Evolutionary conservation across 208 protist genomes (phyloP), one percentile per base, ranked within the genome.

Genomic region (Wallacemonas collosoma): DNA sequence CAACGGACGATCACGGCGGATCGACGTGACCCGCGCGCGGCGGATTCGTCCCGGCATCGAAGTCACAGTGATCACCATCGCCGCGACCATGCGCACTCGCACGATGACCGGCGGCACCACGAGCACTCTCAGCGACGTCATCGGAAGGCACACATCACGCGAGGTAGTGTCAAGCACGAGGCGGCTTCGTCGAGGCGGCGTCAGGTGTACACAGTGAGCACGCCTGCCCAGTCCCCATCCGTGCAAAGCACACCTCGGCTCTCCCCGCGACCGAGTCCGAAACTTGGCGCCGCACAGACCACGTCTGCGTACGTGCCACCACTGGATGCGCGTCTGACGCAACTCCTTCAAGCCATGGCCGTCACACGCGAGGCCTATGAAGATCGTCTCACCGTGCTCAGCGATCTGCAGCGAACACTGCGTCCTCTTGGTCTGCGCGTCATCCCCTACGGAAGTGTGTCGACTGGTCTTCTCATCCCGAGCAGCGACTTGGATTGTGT

Each of bases 401-500:
- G 68, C 2, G 90, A 90, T 58, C 50, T 93, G 38, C 71, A 67
- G 11, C 5, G 2, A 3, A 57, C 79, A 14, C 64, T 95, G 41
- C 58, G 62, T 43, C 36, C 39, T 0, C 40, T 83, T 8, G 85
- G 81, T 9, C 15, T 93, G 4, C 62, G 70, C n/a, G 82, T 84
- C 1, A 69, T 85, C n/a, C 68, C 93, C 1, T 96, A 92, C 77
- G 92, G 92, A 14, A 96, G 92, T 61, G 72, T 89, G 56, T 66
- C 68, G 58, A 96, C 92, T 0, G 92, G 92, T 3, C 62, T 95
- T 0, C 64, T 80, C 6, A 93, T 88, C 55, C 88, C 90, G 8
- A 80, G 72, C n/a, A 96, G 92, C 71, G 92, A 96, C 61, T 75
- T 96, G 17, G 92, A 96, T 77, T 91, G 86, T 64, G 83, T 91